These are phyloP conservation scores for Cicer pinnatifidum DNA, from an alignment of 306 rosid species.

Conservation along the genomic window DNA sequence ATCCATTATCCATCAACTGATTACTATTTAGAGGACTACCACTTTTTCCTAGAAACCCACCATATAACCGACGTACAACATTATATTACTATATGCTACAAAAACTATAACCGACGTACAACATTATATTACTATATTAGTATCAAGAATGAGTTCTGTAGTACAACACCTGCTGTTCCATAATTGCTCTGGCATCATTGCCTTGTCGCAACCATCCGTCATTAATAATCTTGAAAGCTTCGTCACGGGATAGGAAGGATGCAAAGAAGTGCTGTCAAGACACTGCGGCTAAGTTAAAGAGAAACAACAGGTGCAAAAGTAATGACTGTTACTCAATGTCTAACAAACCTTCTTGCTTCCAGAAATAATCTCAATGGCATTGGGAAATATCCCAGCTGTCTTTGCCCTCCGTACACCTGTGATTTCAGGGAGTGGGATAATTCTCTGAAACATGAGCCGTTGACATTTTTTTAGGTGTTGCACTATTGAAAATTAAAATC, in stretches of 20 bases:
- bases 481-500: slow-evolving; percentile 31
- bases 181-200: slow-evolving; percentile 50
- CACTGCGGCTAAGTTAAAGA: slow-evolving; percentile 42
- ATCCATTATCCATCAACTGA: slow-evolving; percentile 3
- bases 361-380: slow-evolving; percentile 85
- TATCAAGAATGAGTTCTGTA: slow-evolving; percentile 16
- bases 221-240: slow-evolving; percentile 79
- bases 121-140: slow-evolving; percentile 19
- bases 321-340: slow-evolving; percentile 22
- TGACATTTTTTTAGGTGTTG: slow-evolving; percentile 30
- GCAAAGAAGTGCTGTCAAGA: slow-evolving; percentile 86
- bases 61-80: background rate
- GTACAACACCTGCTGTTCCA: slow-evolving; percentile 65
- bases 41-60: slow-evolving; percentile 19
- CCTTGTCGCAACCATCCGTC: slow-evolving; percentile 76
- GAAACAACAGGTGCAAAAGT: slow-evolving; percentile 13
- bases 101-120: too few species aligned
- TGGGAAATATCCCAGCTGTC: slow-evolving; percentile 95
- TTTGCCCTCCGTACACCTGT: slow-evolving; percentile 85
- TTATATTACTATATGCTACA: slow-evolving; percentile 9
- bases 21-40: slow-evolving; percentile 6
- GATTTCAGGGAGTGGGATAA: slow-evolving; percentile 80
- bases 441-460: slow-evolving; percentile 65
- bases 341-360: slow-evolving; percentile 74
- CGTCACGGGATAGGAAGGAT: slow-evolving; percentile 93